Evolutionary conservation across 2,329 filamentous ascomycete genomes (phyloP).

Genomic region (Calonectria pseudoreteaudii): DNA sequence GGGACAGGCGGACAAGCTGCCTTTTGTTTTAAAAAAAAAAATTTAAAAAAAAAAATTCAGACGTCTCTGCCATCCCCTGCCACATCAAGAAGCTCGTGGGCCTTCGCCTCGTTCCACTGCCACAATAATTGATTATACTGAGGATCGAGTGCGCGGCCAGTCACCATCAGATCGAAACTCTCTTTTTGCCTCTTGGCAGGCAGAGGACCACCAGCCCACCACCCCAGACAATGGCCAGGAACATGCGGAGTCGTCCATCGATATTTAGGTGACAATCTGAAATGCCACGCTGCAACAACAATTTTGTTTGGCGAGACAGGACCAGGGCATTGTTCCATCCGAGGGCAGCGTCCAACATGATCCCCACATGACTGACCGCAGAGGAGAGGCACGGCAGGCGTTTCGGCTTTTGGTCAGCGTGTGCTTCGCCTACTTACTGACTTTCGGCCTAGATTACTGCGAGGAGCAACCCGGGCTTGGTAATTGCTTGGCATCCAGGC

Average conservation of each 20-base stretch:
- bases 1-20: background rate
- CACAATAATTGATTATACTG: conserved; percentile 6
- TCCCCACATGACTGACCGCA: conserved; percentile 14
- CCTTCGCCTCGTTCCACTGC: background rate
- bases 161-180: conserved; percentile 17
- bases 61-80: background rate
- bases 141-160: conserved; percentile 12
- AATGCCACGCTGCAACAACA: conserved; percentile 18
- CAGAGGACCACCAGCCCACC: background rate
- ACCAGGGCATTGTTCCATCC: conserved; percentile 20
- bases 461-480: conserved; percentile 16
- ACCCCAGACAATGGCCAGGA: conserved; percentile 15
- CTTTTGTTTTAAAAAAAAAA: too few species aligned
- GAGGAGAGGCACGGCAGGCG: conserved; percentile 26
- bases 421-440: conserved; percentile 1
- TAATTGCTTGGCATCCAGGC: background rate
- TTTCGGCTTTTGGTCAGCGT: conserved; percentile 21
- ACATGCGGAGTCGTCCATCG: conserved; percentile 22
- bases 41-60: too few species aligned
- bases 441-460: conserved; percentile 4
- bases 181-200: conserved; percentile 10
- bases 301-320: background rate
- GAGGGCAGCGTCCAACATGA: background rate
- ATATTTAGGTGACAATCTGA: conserved; percentile 16
- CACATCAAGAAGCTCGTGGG: background rate